These are phyloP conservation scores for Rhizodiscina lignyota DNA, from an alignment of 495 filamentous ascomycete species.

Conservation along the genomic window DNA sequence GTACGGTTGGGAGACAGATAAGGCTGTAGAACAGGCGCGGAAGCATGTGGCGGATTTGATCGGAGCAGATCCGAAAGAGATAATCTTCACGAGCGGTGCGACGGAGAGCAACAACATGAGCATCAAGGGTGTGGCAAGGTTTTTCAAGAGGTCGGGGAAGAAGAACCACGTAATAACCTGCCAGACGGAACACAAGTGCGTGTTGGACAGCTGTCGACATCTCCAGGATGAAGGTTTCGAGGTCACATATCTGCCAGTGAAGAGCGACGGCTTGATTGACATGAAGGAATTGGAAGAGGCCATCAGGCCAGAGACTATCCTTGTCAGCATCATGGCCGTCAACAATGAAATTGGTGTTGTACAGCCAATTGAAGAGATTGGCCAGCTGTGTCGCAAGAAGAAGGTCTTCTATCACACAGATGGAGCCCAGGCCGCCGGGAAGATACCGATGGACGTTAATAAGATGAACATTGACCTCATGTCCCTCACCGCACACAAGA, in stretches of 20 bases:
- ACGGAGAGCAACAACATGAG: conserved; percentile 99
- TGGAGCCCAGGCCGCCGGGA: conserved; percentile 88
- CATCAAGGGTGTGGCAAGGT: conserved; percentile 91
- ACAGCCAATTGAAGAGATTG: conserved; percentile 87
- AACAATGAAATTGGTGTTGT: conserved; percentile 99
- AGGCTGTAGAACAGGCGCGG: conserved; percentile 74
- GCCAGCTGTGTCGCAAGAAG: conserved; percentile 73
- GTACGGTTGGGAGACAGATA: conserved; percentile 97
- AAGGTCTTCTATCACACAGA: conserved; percentile 99
- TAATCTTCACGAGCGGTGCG: conserved; percentile 94
- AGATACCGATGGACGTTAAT: conserved; percentile 92
- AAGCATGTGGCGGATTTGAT: conserved; percentile 71
- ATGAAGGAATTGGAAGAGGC: conserved; percentile 78
- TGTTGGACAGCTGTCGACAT: conserved; percentile 91
- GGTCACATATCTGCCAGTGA: conserved; percentile 85
- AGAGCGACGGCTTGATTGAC: conserved; percentile 65
- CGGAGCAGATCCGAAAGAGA: conserved; percentile 91
- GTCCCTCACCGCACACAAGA: conserved; percentile 98
- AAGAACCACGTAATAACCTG: conserved; percentile 97
- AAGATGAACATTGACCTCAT: conserved; percentile 94
- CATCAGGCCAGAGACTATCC: conserved; percentile 74
- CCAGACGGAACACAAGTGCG: conserved; percentile 98
- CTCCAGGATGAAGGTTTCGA: conserved; percentile 93
- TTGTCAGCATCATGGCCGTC: conserved; percentile 96
- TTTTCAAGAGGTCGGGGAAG: conserved; percentile 82